Evolutionary conservation across 352 stramenopile genomes (phyloP).

Genomic region (Phytophthora capsici): DNA sequence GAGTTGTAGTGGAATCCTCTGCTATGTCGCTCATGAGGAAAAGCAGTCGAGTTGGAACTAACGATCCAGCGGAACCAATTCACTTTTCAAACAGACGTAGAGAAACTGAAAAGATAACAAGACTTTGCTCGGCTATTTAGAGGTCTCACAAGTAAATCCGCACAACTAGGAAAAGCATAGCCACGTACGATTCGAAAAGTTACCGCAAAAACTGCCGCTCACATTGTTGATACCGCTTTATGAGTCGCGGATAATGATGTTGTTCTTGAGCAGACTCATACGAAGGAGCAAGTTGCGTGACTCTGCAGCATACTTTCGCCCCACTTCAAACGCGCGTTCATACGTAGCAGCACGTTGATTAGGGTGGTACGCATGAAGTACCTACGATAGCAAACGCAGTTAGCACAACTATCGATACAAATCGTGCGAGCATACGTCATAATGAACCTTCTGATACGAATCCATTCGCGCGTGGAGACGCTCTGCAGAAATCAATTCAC

Average conservation of each 20-base stretch:
- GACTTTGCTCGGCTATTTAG: constrained; percentile 15
- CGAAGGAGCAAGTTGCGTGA: constrained; percentile 83
- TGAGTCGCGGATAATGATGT: constrained; percentile 78
- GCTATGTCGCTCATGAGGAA: constrained; percentile 7
- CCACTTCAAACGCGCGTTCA: constrained; percentile 81
- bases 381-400: constrained; percentile 36
- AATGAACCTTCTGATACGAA: constrained; percentile 84
- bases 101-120: constrained; percentile 16
- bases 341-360: constrained; percentile 84
- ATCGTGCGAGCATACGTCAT: background rate
- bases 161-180: background rate
- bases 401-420: background rate
- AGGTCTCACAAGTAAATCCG: constrained; percentile 2
- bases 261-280: constrained; percentile 90
- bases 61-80: background rate
- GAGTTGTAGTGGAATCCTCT: background rate
- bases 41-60: background rate
- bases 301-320: constrained; percentile 81
- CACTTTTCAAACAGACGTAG: background rate
- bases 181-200: constrained; percentile 23
- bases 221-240: constrained; percentile 24
- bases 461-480: constrained; percentile 88
- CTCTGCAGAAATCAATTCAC: constrained; percentile 72
- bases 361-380: constrained; percentile 81
- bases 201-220: background rate